Evolutionary conservation across 129 eudicot species (phyloP), one percentile per base, ranked within the genome.

Genomic region (Centella asiatica): DNA sequence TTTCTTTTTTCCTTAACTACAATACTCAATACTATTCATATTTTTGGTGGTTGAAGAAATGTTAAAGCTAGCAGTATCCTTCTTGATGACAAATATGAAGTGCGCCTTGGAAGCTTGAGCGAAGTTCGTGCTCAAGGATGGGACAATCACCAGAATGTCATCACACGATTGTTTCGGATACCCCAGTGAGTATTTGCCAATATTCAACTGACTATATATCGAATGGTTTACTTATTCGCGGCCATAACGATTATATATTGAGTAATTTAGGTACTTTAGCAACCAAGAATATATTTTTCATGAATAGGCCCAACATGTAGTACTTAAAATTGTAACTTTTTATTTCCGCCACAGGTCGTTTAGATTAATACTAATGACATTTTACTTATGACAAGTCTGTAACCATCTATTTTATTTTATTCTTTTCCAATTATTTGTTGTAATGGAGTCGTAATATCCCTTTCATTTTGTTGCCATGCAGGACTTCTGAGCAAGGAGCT

Each of bases 41-140:
- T 33, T 45, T 18, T 27, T 42, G 39, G 39, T 42, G 66, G 46
- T 40, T 65, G 59, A 60, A 88, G 96, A 68, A 88, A 88, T 69
- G 53, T 88, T 33, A 88, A 81, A 77, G 93, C 96, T 20, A 84
- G 86, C 80, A 88, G 96, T 67, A 84, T 88, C 66, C 82, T 88
- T 50, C 94, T 88, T 3, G 96, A 88, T 65, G 96, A 88, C 67
- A 88, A 84, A 67, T 88, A 75, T 69, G 96, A 88, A 34, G 96
- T 84, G 31, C 69, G 93, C n/a, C 82, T 88, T 20, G 96, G 94
- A 59, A 88, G 96, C 70, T 72, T 88, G 72, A 84, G 89, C 67
- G 82, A 88, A 39, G 82, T 77, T 63, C 74, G 83, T 65, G 70
- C 78, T 62, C 82, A 69, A 71, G 89, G 61, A 72, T 80, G 66